These are phyloP conservation scores for Aegilops bicornis DNA, from an alignment of 176 grass and related monocot genomes.

Conservation along the genomic window DNA sequence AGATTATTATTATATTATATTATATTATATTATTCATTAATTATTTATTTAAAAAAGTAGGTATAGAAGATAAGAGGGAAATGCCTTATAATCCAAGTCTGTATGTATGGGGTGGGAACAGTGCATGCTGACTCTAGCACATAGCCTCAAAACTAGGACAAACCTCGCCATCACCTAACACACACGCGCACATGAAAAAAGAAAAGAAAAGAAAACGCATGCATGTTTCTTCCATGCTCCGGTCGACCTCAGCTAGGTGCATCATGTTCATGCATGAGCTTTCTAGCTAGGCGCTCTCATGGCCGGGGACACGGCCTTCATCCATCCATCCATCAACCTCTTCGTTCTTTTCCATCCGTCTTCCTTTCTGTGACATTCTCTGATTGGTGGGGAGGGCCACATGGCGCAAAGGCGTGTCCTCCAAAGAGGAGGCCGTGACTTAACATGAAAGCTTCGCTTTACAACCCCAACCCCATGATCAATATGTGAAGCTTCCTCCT, in stretches of 20 bases:
- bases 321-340: not conserved
- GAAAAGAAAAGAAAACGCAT: not conserved
- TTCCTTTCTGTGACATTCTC: slow-evolving; percentile 47
- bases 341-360: not conserved
- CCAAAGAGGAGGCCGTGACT: slow-evolving; percentile 65
- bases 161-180: not conserved
- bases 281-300: slow-evolving; percentile 12
- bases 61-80: no score
- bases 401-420: slow-evolving; percentile 47
- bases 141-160: not conserved
- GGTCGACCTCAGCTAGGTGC: not conserved
- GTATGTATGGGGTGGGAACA: not conserved
- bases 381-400: slow-evolving; percentile 38
- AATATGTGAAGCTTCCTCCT: not conserved
- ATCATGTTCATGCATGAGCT: slow-evolving; percentile 15
- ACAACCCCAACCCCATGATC: slow-evolving; percentile 12
- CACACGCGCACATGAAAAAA: not conserved
- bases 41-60: no score
- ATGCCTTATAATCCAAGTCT: not conserved
- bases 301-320: not conserved
- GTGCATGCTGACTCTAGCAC: not conserved
- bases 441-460: slow-evolving; percentile 48
- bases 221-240: not conserved
- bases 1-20: no score
- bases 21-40: no score